Base-by-base conservation (phyloP, 805 yeast species). In the Saturnispora sekii region DNA sequence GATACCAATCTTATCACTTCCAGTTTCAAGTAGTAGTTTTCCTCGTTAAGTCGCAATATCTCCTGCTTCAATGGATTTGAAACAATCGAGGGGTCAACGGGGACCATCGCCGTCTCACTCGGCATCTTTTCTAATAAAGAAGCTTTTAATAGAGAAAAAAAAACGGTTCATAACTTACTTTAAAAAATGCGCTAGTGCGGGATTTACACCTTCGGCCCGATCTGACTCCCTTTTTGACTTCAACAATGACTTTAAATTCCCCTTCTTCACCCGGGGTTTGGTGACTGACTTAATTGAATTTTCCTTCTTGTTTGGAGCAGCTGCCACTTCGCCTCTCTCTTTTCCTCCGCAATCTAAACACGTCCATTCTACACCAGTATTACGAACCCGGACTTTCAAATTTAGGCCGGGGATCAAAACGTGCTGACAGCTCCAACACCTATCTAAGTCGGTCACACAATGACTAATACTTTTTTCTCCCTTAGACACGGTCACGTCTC, bases 1-100 rank as follows among this genome's bases (percentile, higher is more conserved):
- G 69, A 60, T 3, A 72, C 75, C 7, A 72, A 57, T 45, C 64
- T 67, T 10, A 72, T 67, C 6, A 72, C 66, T 49, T 72, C 72
- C 32, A 64, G 49, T 54, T 70, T 72, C 35, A 72, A 51, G 37
- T 59, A 59, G 48, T 67, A 65, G 50, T 72, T 72, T 47, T 72
- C 76, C 48, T 69, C 69, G 46, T 68, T 69, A 40, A 70, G 65
- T 40, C 64, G 63, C 39, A 63, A 47, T n/a, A 72, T 61, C 16
- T 69, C 68, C 28, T 57, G 61, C 41, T 68, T 71, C 12, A 68
- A 48, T 1, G 67, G 68, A 41, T 61, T 59, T 29, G 55, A 52
- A 14, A 52, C 44, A 11, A 61, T 53, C 10, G 56, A 52, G 14
- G 52, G 50, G 30, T 56, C 56, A 6, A 50, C 37, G 11, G 51